Percentiles rank a stretch among this genome's conserved stretches.
Evolutionary conservation across 371 early-diverging fungal genomes (phyloP).

Genomic region (Lichtheimia corymbifera): DNA sequence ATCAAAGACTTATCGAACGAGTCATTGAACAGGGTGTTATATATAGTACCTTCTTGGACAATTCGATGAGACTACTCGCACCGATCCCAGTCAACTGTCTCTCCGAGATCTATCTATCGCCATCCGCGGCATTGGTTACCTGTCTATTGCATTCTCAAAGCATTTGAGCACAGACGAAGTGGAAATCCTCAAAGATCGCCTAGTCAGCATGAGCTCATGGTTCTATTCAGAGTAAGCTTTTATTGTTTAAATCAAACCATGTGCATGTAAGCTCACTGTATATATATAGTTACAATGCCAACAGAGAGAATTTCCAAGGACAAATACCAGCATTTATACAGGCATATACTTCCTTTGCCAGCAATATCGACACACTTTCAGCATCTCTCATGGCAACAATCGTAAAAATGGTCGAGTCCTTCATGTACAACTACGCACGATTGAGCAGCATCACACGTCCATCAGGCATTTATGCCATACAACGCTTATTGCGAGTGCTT

Average conservation of each 20-base stretch:
- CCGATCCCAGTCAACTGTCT: conserved; percentile 44
- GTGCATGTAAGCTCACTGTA: too few relatives aligned
- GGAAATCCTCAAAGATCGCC: conserved; percentile 39
- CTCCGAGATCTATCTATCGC: conserved; percentile 56
- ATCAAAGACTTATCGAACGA: conserved; percentile 4
- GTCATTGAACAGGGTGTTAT: neutral
- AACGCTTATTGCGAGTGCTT: conserved; percentile 51
- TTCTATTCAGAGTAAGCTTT: conserved; percentile 56
- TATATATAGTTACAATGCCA: conserved; percentile 33
- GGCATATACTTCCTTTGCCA: conserved; percentile 60
- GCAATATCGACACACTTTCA: conserved; percentile 48
- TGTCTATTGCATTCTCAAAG: conserved; percentile 62
- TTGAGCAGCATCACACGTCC: conserved; percentile 41
- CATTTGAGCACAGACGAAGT: conserved; percentile 46
- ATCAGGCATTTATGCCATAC: conserved; percentile 48
- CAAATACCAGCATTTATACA: conserved; percentile 68
- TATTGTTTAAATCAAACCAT: neutral
- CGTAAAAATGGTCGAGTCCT: conserved; percentile 46
- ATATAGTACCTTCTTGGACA: conserved; percentile 54
- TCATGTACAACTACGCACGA: conserved; percentile 41
- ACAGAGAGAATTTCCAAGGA: conserved; percentile 29
- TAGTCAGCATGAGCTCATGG: conserved; percentile 60
- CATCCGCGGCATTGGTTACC: conserved; percentile 72
- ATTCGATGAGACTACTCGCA: conserved; percentile 42
- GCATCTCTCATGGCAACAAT: conserved; percentile 49